A percentile compares a stretch with the other conserved stretches of the same genome.
phyloP scores from a whole-genome alignment of 129 eudicot genomes.

The Tagetes erecta region DNA sequence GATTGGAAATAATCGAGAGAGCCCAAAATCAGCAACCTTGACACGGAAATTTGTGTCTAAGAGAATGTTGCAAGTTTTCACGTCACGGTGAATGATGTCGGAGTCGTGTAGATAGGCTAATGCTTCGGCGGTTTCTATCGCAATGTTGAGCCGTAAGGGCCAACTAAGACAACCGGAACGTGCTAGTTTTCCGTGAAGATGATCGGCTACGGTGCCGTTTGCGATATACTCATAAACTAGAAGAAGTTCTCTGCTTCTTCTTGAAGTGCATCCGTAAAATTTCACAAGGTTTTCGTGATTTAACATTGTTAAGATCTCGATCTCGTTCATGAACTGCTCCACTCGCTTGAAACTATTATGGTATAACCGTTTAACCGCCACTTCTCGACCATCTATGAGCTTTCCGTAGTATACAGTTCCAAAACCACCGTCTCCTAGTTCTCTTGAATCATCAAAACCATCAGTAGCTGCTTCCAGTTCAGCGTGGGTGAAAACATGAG shows the following conservation, averaged over 20 bases:
- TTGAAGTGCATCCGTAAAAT: conserved; percentile 76
- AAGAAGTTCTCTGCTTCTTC: conserved; percentile 67
- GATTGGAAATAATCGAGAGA: conserved; percentile 56
- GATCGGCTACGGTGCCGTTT: conserved; percentile 90
- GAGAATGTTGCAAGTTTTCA: conserved; percentile 41
- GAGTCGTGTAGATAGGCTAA: conserved; percentile 65
- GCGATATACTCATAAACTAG: conserved; percentile 79
- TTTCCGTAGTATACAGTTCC: conserved; percentile 84
- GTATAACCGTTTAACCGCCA: conserved; percentile 41
- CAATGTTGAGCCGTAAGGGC: conserved; percentile 60
- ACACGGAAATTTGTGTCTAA: conserved; percentile 31
- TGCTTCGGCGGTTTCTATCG: conserved; percentile 84
- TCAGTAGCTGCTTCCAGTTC: conserved; percentile 88
- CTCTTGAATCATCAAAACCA: conserved; percentile 57
- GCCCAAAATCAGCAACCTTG: conserved; percentile 47
- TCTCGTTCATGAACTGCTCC: conserved; percentile 45
- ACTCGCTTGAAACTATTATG: conserved; percentile 34
- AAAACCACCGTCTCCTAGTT: conserved; percentile 90
- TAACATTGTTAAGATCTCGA: conserved; percentile 38
- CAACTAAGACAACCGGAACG: conserved; percentile 45
- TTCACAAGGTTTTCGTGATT: conserved; percentile 71
- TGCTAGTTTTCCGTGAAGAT: conserved; percentile 70
- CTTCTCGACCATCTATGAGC: conserved; percentile 43
- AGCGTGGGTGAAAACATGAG: conserved; percentile 56
- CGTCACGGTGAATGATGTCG: conserved; percentile 43